Evolutionary conservation across 441 rosid species (phyloP), one percentile per base, ranked within the genome.

Genomic region (Daphne laureola): DNA sequence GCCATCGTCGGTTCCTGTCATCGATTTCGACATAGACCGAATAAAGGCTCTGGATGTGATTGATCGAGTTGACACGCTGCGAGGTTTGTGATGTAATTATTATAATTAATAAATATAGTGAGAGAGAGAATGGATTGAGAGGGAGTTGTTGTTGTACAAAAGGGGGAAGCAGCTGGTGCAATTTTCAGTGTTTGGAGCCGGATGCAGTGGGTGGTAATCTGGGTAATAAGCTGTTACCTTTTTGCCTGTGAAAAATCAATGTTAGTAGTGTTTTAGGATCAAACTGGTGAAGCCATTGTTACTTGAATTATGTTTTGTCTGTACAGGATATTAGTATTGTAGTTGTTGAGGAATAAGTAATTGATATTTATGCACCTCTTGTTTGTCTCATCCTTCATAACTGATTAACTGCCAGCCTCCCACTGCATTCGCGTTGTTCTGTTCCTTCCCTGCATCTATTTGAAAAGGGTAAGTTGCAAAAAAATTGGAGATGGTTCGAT

Each of bases 1-100:
- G 68, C 95, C 76, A 12, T 80, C 83, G 12, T 80, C 82, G 0
- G 71, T 85, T 65, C 96, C 98, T 4, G 27, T 91, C 62, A 78
- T 88, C 0, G 69, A 84, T 70, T 88, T 88, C 16, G 84, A 86
- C 35, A 75, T 86, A 11, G 91, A 88, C 67, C 83, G 86, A 31
- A 68, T 78, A 67, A 91, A 88, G 64, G 93, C 93, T 12, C 73
- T 91, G 64, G 98, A 91, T 47, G 86, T 84, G 54, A 91, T 91
- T 8, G 98, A 91, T 65, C 87, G 95, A 2, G 93, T 91, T 54
- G 96, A 91, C 74, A 87, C 78, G 0, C 82, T 87, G 54, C 51
- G 90, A 55, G 70, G 83, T 51, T 54, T 82, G 56, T 83, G 71
- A 71, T 57, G 25, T 21, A 21, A 21, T 21, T 21, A 21, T 21